phyloP scores from a whole-genome alignment of 2,329 filamentous ascomycete genomes.

The Arthroderma sp. region DNA sequence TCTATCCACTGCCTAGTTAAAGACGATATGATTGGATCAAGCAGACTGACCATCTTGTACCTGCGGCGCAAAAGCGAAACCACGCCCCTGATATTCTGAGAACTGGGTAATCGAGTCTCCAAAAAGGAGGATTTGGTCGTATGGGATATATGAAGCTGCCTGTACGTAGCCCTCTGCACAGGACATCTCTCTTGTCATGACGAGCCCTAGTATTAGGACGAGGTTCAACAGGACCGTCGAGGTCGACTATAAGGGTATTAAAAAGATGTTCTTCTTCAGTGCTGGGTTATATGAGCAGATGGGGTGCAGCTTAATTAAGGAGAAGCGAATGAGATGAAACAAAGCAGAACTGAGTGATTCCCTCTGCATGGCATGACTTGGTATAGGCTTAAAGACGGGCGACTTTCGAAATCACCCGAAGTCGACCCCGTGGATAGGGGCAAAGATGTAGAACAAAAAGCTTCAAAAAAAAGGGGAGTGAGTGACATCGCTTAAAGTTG shows the following conservation, averaged over 20 bases:
- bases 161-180: not conserved
- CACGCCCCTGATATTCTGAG: constrained; percentile 48
- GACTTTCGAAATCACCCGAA: not conserved
- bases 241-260: not conserved
- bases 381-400: not conserved
- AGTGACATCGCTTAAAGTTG: not conserved
- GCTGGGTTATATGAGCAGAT: not conserved
- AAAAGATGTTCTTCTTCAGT: not conserved
- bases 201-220: not conserved
- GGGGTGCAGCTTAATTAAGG: not conserved
- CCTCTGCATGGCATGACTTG: not conserved
- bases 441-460: not conserved
- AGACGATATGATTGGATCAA: not conserved
- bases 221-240: not conserved
- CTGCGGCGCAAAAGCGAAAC: constrained; percentile 62
- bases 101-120: constrained; percentile 80
- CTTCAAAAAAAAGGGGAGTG: not conserved
- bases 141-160: constrained; percentile 21
- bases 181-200: not conserved
- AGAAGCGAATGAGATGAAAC: not conserved
- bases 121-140: constrained; percentile 69
- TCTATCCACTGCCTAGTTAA: too few relatives aligned
- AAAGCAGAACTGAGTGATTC: not conserved
- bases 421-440: not conserved
- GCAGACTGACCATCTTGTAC: constrained; percentile 52